Evolutionary conservation across 768 basidiomycete genomes (phyloP).

Genomic region (Vararia minispora): DNA sequence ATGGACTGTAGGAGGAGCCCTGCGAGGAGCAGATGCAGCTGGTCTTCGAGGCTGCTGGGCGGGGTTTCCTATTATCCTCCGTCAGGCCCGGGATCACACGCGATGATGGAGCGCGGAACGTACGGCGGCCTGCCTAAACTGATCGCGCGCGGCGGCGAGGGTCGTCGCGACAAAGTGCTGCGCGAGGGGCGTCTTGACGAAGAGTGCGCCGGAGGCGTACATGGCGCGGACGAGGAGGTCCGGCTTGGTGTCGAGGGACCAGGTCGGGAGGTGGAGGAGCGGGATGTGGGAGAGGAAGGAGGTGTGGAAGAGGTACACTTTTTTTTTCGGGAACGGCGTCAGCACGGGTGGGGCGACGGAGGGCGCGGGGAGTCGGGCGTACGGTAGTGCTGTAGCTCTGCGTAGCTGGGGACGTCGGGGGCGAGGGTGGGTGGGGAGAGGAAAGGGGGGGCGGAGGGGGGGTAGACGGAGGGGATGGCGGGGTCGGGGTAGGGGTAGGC

Average conservation of each 20-base stretch:
- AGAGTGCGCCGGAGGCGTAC: constrained; percentile 46
- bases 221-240: constrained; percentile 35
- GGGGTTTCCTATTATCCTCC: constrained; percentile 7
- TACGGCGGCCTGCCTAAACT: constrained; percentile 34
- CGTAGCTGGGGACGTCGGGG: constrained; percentile 10
- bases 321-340: no score
- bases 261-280: constrained; percentile 39
- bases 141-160: constrained; percentile 30
- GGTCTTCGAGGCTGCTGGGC: no score
- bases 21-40: constrained; percentile 27
- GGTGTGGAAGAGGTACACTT: constrained; percentile 43
- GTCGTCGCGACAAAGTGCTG: constrained; percentile 32
- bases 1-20: constrained; percentile 38
- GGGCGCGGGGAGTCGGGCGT: constrained; percentile 17
- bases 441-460: constrained; percentile 7
- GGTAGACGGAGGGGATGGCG: no score
- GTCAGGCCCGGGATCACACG: constrained; percentile 5
- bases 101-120: neutral
- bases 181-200: constrained; percentile 33
- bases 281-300: constrained; percentile 37
- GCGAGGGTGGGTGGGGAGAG: constrained; percentile 2
- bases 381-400: constrained; percentile 38
- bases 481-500: neutral
- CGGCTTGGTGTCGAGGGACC: constrained; percentile 33
- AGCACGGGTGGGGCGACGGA: constrained; percentile 4